Evolutionary conservation across 2,329 filamentous ascomycete genomes (phyloP).

Genomic region (Aspergillus carbonarius): DNA sequence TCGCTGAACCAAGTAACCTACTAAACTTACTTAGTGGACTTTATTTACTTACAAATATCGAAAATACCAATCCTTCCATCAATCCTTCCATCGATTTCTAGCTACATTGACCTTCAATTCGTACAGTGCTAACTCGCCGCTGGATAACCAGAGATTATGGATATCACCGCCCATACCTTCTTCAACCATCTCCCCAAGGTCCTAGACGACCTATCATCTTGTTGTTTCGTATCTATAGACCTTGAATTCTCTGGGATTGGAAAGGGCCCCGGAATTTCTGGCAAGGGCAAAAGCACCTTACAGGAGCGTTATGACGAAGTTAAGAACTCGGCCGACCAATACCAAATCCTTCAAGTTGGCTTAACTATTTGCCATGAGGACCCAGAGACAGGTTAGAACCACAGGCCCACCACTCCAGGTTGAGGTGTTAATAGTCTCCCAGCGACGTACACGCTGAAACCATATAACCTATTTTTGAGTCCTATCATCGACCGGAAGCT

Average conservation of each 20-base stretch:
- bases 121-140: neutral
- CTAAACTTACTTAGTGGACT: neutral
- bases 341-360: conserved; percentile 66
- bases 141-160: conserved; percentile 46
- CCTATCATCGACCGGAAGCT: conserved; percentile 55
- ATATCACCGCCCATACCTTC: conserved; percentile 54
- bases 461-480: conserved; percentile 65
- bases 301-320: conserved; percentile 62
- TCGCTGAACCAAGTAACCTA: neutral
- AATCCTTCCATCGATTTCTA: neutral
- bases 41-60: neutral
- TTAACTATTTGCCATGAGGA: conserved; percentile 64
- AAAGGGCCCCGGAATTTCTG: conserved; percentile 36
- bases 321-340: conserved; percentile 61
- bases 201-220: conserved; percentile 57
- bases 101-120: neutral
- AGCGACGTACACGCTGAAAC: conserved; percentile 58
- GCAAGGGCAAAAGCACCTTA: conserved; percentile 51
- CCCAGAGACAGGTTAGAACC: conserved; percentile 44
- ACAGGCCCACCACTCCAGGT: neutral
- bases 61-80: neutral
- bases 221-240: conserved; percentile 64
- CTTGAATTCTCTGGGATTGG: conserved; percentile 67
- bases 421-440: conserved; percentile 2
- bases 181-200: conserved; percentile 54